Evolutionary conservation across 1,284 basidiomycete genomes (phyloP), one percentile per base, ranked within the genome.

Genomic region (Pseudozyma flocculosa): DNA sequence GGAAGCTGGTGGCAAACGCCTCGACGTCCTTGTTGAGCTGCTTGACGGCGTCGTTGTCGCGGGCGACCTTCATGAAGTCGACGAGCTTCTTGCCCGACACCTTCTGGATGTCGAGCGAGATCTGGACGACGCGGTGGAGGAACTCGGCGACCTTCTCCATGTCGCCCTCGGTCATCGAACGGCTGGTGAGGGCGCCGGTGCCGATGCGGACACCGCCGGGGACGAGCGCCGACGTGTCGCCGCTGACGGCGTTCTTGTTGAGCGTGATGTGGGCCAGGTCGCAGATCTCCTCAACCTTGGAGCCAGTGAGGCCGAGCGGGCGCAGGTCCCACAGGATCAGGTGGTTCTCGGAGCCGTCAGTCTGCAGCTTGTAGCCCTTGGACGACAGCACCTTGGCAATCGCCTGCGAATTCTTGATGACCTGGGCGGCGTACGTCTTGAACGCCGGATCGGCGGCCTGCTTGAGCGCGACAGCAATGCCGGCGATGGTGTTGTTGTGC

Each of bases 401-500:
- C 24, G 75, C 72, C 56, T 69, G 64, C 38, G 71, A 61, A 63
- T 78, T 78, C 65, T 85, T 82, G 71, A 97, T 88, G 77, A 99
- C 92, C 81, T 94, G 91, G 80, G 89, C 87, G 56, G 95, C 95
- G 80, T 98, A 99, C 24, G 83, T 82, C 82, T 90, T 90, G 85
- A 89, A 99, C 32, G 85, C 86, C 13, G 94, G 95, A 78, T 90
- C 87, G 65, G 88, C 84, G 37, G 87, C 95, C 81, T 98, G 95
- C 78, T 89, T 87, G 66, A 99, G 87, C n/a, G 95, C 85, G 19
- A 93, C 94, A 50, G 93, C 93, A 68, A 99, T 85, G 79, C 87
- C 92, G 48, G 94, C 94, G 61, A 99, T 98, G 68, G 95, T 92
- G 83, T 97, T 94, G 84, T 98, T 98, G 85, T 98, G 95, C 45